Evolutionary conservation across 441 rosid genomes (phyloP).

Genomic region (Erodium moschatum): DNA sequence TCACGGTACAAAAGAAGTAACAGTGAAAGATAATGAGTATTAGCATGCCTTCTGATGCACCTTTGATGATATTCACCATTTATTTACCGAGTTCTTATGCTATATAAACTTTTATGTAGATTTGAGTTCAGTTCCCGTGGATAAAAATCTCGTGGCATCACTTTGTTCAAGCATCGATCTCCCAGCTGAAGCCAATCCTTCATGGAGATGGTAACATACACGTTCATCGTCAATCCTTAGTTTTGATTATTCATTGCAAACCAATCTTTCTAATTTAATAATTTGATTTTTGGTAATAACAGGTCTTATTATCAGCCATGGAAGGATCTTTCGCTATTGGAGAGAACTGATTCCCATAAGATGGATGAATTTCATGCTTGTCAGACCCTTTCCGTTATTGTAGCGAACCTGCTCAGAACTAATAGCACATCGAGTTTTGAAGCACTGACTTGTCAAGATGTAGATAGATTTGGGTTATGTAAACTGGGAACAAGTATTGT

Average conservation of each 20-base stretch:
- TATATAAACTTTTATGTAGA: slow-evolving; percentile 17
- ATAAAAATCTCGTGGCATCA: slow-evolving; percentile 24
- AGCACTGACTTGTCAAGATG: slow-evolving; percentile 26
- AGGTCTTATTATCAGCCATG: slow-evolving; percentile 71
- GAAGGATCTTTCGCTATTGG: slow-evolving; percentile 39
- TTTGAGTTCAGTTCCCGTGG: slow-evolving; percentile 25
- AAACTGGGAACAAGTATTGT: slow-evolving; percentile 49
- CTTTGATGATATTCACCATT: neutral
- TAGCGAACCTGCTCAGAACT: slow-evolving; percentile 37
- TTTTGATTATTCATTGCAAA: neutral
- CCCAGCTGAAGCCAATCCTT: slow-evolving; percentile 62
- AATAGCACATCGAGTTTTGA: slow-evolving; percentile 27
- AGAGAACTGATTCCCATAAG: slow-evolving; percentile 34
- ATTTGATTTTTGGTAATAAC: neutral
- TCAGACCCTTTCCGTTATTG: slow-evolving; percentile 40
- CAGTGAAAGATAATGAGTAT: neutral
- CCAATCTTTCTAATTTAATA: neutral
- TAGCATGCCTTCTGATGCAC: neutral
- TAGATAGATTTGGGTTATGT: slow-evolving; percentile 35
- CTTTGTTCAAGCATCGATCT: slow-evolving; percentile 38
- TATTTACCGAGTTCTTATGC: too few relatives aligned
- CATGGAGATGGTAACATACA: slow-evolving; percentile 74
- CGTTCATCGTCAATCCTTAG: neutral
- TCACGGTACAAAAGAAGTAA: neutral
- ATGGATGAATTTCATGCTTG: slow-evolving; percentile 57